Evolutionary conservation across 257 asterid genomes (phyloP).

Genomic region (Solanum tacnaense): DNA sequence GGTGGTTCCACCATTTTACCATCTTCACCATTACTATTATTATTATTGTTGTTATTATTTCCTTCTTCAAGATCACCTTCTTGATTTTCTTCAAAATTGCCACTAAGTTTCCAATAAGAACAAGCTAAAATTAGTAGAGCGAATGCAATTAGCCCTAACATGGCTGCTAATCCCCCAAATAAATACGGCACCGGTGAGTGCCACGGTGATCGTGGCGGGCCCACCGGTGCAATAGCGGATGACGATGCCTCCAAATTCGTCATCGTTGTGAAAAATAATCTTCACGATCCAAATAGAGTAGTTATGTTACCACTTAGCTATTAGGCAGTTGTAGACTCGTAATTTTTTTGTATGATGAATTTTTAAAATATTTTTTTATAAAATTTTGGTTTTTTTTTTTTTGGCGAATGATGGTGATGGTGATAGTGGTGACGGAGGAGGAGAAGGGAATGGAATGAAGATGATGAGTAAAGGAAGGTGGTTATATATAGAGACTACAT

Average conservation of each 20-base stretch:
- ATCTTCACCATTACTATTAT: neutral
- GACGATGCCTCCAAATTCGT: constrained; percentile 14
- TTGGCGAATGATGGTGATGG: neutral
- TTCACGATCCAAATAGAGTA: neutral
- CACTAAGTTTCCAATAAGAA: constrained; percentile 72
- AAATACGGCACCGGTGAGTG: constrained; percentile 93
- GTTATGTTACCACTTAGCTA: neutral
- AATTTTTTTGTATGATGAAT: neutral
- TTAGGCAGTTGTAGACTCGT: neutral
- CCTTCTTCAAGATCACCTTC: constrained; percentile 15
- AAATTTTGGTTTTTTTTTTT: neutral
- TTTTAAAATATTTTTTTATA: neutral
- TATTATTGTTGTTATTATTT: neutral
- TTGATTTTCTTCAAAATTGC: constrained; percentile 32
- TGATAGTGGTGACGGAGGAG: neutral
- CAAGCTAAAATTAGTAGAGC: constrained; percentile 78
- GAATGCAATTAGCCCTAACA: constrained; percentile 82
- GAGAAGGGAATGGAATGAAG: constrained; percentile 4
- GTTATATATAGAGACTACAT: constrained; percentile 8
- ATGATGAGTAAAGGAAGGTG: neutral
- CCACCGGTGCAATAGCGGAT: constrained; percentile 8
- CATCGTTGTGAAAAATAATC: neutral
- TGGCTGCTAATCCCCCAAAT: constrained; percentile 85
- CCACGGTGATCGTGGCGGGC: constrained; percentile 54
- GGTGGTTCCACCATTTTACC: constrained; percentile 16